Evolutionary conservation across 1,139 yeast species (phyloP), one percentile per base, ranked within the genome.

Genomic region (Pichia norvegensis): DNA sequence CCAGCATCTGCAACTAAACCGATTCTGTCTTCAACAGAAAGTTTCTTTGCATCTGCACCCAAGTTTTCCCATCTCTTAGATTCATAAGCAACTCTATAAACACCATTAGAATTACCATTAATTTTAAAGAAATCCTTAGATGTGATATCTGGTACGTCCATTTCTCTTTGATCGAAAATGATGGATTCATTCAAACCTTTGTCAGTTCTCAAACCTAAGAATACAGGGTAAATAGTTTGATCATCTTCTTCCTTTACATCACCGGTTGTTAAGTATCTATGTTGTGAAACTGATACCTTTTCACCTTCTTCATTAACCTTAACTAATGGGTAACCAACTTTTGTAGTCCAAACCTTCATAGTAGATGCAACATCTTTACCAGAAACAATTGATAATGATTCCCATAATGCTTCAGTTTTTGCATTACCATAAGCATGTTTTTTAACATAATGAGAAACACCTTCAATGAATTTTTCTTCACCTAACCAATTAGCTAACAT

Each of bases 1-100:
- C 75, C 70, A 3, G 79, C 70, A 62, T 84, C 94, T 6, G 86
- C 80, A 47, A 83, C 72, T 46, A 84, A 64, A 13, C 87, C 88
- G 48, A 82, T 76, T 59, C 77, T 76, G 61, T 84, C 90, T 49
- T 74, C 76, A 25, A 76, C 67, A 6, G 81, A 69, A 40, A 83
- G 67, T 50, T 70, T 65, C 49, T 70, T 63, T 11, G 72, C 52
- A 78, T 68, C 58, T 78, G 73, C 41, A 44, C 78, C 69, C 43
- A 80, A 68, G 46, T 67, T 62, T n/a, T 65, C 62, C 61, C 81
- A 67, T 36, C 82, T 67, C 21, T 65, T 66, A 9, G 73, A 67
- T 20, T 79, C 72, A 59, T 84, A 85, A 55, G 73, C 73, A 48
- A 82, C 87, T 51, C 94, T 72, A 63, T 75, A 82, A 45, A 80